Conservation (phyloP, 306 rosid genomes). For the Rosa persica region DNA sequence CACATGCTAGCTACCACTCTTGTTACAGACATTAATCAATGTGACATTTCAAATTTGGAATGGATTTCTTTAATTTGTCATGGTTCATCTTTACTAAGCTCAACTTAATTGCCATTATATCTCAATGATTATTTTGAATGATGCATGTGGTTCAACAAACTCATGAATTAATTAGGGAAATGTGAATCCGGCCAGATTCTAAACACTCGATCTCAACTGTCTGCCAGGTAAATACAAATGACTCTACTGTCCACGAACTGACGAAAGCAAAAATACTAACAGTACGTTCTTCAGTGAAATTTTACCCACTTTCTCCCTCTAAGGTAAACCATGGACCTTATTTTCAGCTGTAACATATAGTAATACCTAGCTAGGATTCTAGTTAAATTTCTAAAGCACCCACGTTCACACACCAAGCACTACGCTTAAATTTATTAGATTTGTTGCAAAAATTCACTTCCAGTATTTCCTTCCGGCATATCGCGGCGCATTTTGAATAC, state of each 20-base stretch:
- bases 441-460: not conserved
- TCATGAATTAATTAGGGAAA: not conserved
- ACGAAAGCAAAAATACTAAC: not conserved
- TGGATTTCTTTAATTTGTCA: not conserved
- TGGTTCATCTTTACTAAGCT: not conserved
- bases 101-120: not conserved
- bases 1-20: conserved; percentile 9
- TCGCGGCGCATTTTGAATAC: conserved; percentile 38
- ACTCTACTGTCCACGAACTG: not conserved
- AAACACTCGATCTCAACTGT: not conserved
- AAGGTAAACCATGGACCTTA: not conserved
- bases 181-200: not conserved
- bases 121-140: conserved; percentile 1
- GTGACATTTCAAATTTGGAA: conserved; percentile 3
- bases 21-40: not conserved
- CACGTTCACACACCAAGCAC: too few relatives aligned
- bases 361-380: conserved; percentile 1
- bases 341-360: not conserved
- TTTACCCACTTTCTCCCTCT: not conserved
- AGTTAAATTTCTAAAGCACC: not conserved
- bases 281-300: not conserved
- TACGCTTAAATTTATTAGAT: too few relatives aligned
- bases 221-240: not conserved
- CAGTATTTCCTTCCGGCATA: conserved; percentile 37
- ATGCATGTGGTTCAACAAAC: not conserved